A percentile compares a stretch with the other conserved stretches of the same genome.
Evolutionary conservation across 2,329 filamentous ascomycete species (phyloP).

Genomic region (Coniochaeta prunicola): DNA sequence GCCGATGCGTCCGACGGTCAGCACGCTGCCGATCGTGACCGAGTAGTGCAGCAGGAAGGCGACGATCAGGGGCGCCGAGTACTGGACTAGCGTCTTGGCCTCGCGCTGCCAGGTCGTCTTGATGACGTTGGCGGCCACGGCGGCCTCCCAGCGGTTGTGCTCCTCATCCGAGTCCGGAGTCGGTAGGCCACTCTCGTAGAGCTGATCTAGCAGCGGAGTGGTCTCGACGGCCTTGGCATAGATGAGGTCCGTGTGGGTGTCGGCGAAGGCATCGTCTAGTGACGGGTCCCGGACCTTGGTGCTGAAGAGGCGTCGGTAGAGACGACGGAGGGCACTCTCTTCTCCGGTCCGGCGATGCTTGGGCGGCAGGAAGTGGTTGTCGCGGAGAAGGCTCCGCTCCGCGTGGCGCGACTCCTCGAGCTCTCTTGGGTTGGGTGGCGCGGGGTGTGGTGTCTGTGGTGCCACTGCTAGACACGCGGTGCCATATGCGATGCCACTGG

Average conservation of each 20-base stretch:
- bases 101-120: conserved; percentile 61
- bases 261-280: neutral
- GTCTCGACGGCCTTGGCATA: neutral
- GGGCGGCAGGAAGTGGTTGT: conserved; percentile 59
- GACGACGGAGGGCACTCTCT: conserved; percentile 26
- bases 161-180: conserved; percentile 35
- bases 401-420: conserved; percentile 44
- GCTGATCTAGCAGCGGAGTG: neutral
- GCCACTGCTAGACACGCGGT: neutral
- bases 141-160: conserved; percentile 56
- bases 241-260: neutral
- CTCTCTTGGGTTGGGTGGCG: neutral
- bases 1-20: conserved; percentile 51
- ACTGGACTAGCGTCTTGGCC: conserved; percentile 33
- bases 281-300: conserved; percentile 39
- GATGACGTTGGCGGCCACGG: conserved; percentile 57
- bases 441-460: neutral
- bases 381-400: conserved; percentile 38
- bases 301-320: conserved; percentile 43
- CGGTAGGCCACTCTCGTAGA: neutral
- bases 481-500: conserved; percentile 1
- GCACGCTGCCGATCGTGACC: conserved; percentile 51
- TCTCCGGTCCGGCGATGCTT: conserved; percentile 36
- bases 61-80: conserved; percentile 37
- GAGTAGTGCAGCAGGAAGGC: conserved; percentile 47